Base-by-base conservation (phyloP, 1,284 basidiomycete genomes). In the Xerocomus nothofagi region DNA sequence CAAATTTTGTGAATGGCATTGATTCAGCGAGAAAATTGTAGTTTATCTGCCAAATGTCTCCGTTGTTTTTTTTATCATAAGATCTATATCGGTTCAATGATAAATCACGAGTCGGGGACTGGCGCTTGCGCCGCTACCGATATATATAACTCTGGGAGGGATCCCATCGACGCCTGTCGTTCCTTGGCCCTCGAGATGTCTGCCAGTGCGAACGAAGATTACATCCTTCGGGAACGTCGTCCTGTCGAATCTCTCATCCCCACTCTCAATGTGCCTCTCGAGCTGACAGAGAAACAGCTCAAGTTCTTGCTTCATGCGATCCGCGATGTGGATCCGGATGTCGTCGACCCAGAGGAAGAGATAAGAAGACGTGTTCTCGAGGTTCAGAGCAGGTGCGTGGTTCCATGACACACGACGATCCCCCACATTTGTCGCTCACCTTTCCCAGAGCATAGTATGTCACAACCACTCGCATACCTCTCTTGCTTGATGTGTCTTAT, bases 311-410 rank as follows among this genome's bases (percentile, higher is more conserved):
- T 38, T 33, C 33, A 33, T 14, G 43, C 39, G 3, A 49, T 54
- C 24, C 34, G 30, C 24, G 43, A 49, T 37, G 6, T 54, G 14
- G 29, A 38, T 7, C 23, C n/a, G 6, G 18, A n/a, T 21, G 39
- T 29, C 4, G 14, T 6, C 17, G 18, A 38, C 2, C 24, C 29
- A 12, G 50, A 33, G 27, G 32, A 8, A 11, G 32, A 30, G 24
- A 48, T 48, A 18, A 29, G 18, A 23, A 47, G n/a, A 32, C 37
- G 51, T 14, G 21, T 53, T 15, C 17, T 42, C n/a, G 36, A 50
- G 17, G 6, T 42, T n/a, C 31, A n/a, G 21, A n/a, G 15, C 10
- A 51, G 29, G 49, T 50, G 14, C 10, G 26, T 49, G 3, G 9
- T 27, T 11, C 26, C 26, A 14, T 15, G 17, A 6, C 4, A 10